Percentiles rank a stretch among this genome's conserved stretches.
Evolutionary conservation across 31 red algal species (phyloP).

Genomic region (Bonnemaisonia californica): DNA sequence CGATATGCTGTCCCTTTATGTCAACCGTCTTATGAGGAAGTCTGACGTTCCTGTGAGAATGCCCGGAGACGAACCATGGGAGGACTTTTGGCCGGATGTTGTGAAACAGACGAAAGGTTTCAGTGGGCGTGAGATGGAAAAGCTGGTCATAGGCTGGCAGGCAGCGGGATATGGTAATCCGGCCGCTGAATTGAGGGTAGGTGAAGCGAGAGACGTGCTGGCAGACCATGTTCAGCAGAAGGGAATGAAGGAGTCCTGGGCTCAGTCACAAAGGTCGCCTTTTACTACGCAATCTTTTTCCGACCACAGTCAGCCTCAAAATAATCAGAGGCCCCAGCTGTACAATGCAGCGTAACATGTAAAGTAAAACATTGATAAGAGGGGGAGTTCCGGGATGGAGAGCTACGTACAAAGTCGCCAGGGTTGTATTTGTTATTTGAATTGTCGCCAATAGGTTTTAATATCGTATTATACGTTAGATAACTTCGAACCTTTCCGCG

Average conservation of each 20-base stretch:
- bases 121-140: slow-evolving; percentile 90
- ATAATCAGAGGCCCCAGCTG: not conserved
- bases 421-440: too few relatives aligned
- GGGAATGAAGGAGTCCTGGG: slow-evolving; percentile 72
- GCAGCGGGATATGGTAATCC: slow-evolving; percentile 68
- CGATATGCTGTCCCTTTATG: slow-evolving; percentile 77
- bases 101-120: slow-evolving; percentile 58
- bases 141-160: slow-evolving; percentile 88
- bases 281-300: not conserved
- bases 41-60: slow-evolving; percentile 52
- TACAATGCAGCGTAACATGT: not conserved
- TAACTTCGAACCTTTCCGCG: slow-evolving; percentile 53
- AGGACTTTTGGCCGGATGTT: slow-evolving; percentile 48
- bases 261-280: slow-evolving; percentile 30
- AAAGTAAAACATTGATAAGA: not conserved
- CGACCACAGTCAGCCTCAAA: not conserved
- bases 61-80: slow-evolving; percentile 45
- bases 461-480: slow-evolving; percentile 66
- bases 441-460: too few relatives aligned
- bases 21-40: slow-evolving; percentile 55
- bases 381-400: too few relatives aligned
- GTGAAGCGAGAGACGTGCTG: slow-evolving; percentile 54
- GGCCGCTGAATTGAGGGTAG: slow-evolving; percentile 34
- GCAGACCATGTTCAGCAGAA: slow-evolving; percentile 71
- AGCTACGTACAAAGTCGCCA: too few relatives aligned